A percentile compares a stretch with the other conserved stretches of the same genome.
Conservation (phyloP, 1,139 yeast species). For the Pichia sp. region DNA sequence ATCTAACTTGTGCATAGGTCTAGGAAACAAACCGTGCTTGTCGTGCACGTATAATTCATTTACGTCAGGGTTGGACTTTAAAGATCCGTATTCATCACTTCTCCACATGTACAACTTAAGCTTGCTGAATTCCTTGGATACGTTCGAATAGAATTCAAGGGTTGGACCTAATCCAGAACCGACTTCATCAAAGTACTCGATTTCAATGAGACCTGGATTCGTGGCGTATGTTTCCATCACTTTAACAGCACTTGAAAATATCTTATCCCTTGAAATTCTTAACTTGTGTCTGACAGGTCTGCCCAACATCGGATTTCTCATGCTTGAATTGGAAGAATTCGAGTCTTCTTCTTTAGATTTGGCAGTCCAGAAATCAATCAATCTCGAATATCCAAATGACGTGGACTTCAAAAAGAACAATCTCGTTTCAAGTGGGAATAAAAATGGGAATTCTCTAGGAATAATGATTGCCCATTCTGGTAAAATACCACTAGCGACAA, state of each 20-base stretch:
- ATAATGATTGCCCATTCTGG: slow-evolving; percentile 85
- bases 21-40: slow-evolving; percentile 67
- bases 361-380: slow-evolving; percentile 76
- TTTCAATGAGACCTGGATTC: slow-evolving; percentile 78
- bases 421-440: slow-evolving; percentile 84
- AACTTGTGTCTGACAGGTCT: slow-evolving; percentile 80
- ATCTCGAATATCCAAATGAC: slow-evolving; percentile 87
- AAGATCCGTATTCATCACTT: slow-evolving; percentile 34
- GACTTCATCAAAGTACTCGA: slow-evolving; percentile 89
- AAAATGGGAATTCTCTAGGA: slow-evolving; percentile 72
- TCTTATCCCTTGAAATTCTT: slow-evolving; percentile 66
- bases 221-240: slow-evolving; percentile 77
- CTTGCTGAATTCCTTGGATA: slow-evolving; percentile 70
- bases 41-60: slow-evolving; percentile 40
- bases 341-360: slow-evolving; percentile 38
- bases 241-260: slow-evolving; percentile 78
- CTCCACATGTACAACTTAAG: slow-evolving; percentile 72
- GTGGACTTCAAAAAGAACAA: slow-evolving; percentile 80
- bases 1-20: slow-evolving; percentile 47
- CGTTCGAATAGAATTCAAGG: slow-evolving; percentile 82
- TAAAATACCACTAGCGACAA: slow-evolving; percentile 83
- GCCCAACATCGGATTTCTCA: slow-evolving; percentile 47
- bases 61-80: slow-evolving; percentile 25
- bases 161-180: slow-evolving; percentile 98
- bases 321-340: slow-evolving; percentile 5